A percentile compares a stretch with the other conserved stretches of the same genome.
Evolutionary conservation across 129 eudicot genomes (phyloP).

Genomic region (Tagetes erecta): DNA sequence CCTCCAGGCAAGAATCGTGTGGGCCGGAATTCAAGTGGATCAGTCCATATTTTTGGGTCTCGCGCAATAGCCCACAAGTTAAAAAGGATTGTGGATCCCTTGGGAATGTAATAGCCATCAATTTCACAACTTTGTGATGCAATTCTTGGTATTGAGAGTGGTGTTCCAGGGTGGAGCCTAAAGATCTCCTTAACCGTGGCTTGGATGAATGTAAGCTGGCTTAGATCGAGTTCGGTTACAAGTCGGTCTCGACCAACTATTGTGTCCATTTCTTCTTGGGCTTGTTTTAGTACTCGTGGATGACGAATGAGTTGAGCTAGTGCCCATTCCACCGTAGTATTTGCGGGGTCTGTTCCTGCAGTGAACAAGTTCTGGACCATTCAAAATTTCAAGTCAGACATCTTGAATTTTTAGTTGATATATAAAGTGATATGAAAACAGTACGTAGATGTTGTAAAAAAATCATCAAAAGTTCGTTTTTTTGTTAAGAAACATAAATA

Average conservation of each 20-base stretch:
- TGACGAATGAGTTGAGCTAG: too few species aligned
- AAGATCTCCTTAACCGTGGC: conserved; percentile 74
- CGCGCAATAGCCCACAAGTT: conserved; percentile 96
- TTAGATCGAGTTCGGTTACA: conserved; percentile 58
- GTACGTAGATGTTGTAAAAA: too few species aligned
- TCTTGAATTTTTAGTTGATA: background rate
- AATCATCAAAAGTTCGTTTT: too few species aligned
- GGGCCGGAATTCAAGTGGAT: conserved; percentile 69
- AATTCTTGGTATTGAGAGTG: conserved; percentile 76
- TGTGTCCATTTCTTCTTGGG: conserved; percentile 55
- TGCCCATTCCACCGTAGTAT: conserved; percentile 48
- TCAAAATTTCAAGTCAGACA: background rate
- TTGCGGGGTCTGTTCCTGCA: conserved; percentile 79
- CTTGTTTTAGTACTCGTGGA: conserved; percentile 45
- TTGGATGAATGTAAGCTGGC: conserved; percentile 50
- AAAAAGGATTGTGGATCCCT: conserved; percentile 67
- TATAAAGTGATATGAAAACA: too few species aligned
- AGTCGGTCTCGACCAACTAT: conserved; percentile 63
- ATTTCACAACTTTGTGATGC: conserved; percentile 57
- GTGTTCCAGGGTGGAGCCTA: conserved; percentile 81
- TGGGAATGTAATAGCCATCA: conserved; percentile 61
- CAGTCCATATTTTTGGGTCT: conserved; percentile 64
- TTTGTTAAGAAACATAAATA: too few species aligned
- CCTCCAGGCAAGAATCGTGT: conserved; percentile 62
- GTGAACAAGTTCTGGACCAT: conserved; percentile 55